Percentiles rank a stretch among this genome's conserved stretches.
These are phyloP conservation scores for Lachnellula subtilissima DNA, from an alignment of 2,329 filamentous ascomycete genomes.

Conservation along the genomic window DNA sequence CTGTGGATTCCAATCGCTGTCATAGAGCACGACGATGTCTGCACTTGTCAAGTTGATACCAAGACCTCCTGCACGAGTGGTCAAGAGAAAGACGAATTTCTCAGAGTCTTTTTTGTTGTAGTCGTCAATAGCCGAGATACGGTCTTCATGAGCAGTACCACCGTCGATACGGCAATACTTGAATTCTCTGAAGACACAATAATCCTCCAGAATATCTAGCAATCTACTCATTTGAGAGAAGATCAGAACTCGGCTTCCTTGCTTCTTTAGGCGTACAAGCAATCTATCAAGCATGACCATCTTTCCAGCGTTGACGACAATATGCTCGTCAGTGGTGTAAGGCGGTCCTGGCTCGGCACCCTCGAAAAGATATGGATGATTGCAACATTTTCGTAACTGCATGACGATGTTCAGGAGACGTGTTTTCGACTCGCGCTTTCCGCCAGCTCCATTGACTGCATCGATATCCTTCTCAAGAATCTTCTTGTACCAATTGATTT, in stretches of 20 bases:
- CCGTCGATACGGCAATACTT: conserved; percentile 98
- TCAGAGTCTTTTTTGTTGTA: conserved; percentile 96
- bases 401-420: conserved; percentile 97
- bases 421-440: conserved; percentile 96
- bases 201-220: conserved; percentile 94
- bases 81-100: conserved; percentile 93
- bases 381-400: conserved; percentile 98
- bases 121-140: conserved; percentile 94
- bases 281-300: conserved; percentile 97
- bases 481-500: conserved; percentile 98
- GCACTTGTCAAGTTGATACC: conserved; percentile 95
- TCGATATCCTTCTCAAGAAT: conserved; percentile 99
- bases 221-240: conserved; percentile 99
- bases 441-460: conserved; percentile 92
- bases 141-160: conserved; percentile 93
- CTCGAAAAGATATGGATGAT: conserved; percentile 97
- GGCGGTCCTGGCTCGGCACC: conserved; percentile 95
- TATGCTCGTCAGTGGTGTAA: conserved; percentile 95
- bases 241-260: conserved; percentile 93
- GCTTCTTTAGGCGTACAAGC: conserved; percentile 71
- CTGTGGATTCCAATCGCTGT: conserved; percentile 98
- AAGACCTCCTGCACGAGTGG: conserved; percentile 89
- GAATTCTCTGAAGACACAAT: conserved; percentile 91
- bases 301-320: conserved; percentile 90
- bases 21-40: conserved; percentile 93